phyloP scores from a whole-genome alignment of 2,329 filamentous ascomycete genomes.

The Fusarium armeniacum region DNA sequence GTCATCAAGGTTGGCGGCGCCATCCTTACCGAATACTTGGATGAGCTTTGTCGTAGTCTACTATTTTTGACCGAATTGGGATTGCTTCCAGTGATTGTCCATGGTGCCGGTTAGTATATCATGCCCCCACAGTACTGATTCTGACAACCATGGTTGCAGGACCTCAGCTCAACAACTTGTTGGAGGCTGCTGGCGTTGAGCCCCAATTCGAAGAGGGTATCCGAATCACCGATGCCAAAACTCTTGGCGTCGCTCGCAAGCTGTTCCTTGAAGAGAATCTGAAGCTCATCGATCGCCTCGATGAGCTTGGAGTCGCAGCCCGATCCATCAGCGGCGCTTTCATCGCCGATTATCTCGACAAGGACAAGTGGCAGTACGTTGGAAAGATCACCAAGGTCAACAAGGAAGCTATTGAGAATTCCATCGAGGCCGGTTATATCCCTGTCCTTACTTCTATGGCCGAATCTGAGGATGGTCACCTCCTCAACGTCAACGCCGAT shows the following conservation, averaged over 20 bases:
- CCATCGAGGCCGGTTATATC: slow-evolving; percentile 90
- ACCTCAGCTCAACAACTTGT: slow-evolving; percentile 86
- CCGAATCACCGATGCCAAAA: slow-evolving; percentile 94
- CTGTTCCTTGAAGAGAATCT: slow-evolving; percentile 94
- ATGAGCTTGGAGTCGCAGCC: slow-evolving; percentile 89
- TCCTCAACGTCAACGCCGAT: slow-evolving; percentile 98
- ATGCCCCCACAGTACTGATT: background rate
- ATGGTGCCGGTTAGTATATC: slow-evolving; percentile 79
- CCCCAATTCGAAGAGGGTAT: slow-evolving; percentile 98
- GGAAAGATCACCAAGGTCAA: slow-evolving; percentile 96
- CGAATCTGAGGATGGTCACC: slow-evolving; percentile 89
- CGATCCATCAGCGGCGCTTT: slow-evolving; percentile 94
- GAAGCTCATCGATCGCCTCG: slow-evolving; percentile 83
- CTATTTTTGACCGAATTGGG: slow-evolving; percentile 95
- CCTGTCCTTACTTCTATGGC: slow-evolving; percentile 97
- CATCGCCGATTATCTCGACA: slow-evolving; percentile 93
- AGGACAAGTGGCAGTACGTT: slow-evolving; percentile 95
- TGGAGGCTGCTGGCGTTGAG: slow-evolving; percentile 92
- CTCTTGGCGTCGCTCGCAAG: slow-evolving; percentile 88
- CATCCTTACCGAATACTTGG: slow-evolving; percentile 93
- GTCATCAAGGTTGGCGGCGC: slow-evolving; percentile 98
- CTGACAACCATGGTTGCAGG: background rate
- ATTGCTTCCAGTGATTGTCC: slow-evolving; percentile 94
- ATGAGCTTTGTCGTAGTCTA: slow-evolving; percentile 89
- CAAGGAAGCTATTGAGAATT: slow-evolving; percentile 88